phyloP scores from a whole-genome alignment of 805 yeast species.

The Candida ovalis region DNA sequence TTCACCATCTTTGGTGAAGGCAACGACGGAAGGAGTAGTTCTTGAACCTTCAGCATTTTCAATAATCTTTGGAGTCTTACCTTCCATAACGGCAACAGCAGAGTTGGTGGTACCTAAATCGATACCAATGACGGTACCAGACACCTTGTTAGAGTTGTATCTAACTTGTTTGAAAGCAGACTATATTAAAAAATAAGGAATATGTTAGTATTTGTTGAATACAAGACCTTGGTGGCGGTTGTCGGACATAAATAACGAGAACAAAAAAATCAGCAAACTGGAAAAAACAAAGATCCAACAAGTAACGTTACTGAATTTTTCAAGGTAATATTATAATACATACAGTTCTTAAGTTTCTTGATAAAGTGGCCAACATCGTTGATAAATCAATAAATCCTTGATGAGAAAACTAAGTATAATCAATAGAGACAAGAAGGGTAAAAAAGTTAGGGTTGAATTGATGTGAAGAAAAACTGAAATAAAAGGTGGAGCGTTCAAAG shows the following conservation, averaged over 20 bases:
- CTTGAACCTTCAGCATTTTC: slow-evolving; percentile 78
- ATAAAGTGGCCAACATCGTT: slow-evolving; percentile 30
- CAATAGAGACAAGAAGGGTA: background rate
- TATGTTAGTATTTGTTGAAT: slow-evolving; percentile 4
- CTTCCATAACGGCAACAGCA: slow-evolving; percentile 75
- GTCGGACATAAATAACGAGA: background rate
- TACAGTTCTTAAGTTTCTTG: slow-evolving; percentile 32
- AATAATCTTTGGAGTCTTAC: slow-evolving; percentile 58
- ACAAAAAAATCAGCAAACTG: background rate
- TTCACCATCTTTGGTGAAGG: slow-evolving; percentile 48
- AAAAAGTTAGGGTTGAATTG: background rate
- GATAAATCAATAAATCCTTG: background rate
- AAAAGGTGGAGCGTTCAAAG: background rate
- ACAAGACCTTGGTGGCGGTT: background rate
- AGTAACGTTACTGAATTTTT: background rate
- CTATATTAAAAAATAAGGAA: slow-evolving; percentile 4
- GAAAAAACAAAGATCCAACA: background rate
- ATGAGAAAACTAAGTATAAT: background rate
- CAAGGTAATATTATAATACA: slow-evolving; percentile 8
- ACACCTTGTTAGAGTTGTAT: slow-evolving; percentile 33
- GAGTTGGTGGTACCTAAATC: slow-evolving; percentile 86
- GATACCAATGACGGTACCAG: slow-evolving; percentile 63
- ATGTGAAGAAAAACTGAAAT: background rate
- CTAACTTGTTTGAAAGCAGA: slow-evolving; percentile 28
- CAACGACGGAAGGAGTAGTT: slow-evolving; percentile 79